These are phyloP conservation scores for Cokeromyces recurvatus DNA, from an alignment of 371 early-diverging fungal species.

Conservation along the genomic window DNA sequence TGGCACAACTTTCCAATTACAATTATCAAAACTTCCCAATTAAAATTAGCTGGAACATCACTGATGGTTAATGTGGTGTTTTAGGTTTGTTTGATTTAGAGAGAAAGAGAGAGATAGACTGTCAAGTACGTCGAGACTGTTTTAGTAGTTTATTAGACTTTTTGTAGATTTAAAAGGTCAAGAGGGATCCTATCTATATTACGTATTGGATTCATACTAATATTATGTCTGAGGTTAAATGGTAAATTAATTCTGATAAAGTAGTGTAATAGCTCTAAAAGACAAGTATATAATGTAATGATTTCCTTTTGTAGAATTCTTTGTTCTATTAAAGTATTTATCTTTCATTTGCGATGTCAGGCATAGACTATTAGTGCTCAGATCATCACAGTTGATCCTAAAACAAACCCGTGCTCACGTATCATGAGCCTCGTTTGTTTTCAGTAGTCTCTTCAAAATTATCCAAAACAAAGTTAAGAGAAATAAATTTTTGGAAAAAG, in stretches of 20 bases:
- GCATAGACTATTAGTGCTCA: conserved; percentile 1
- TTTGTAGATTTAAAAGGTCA: neutral
- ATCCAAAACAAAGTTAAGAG: conserved; percentile 8
- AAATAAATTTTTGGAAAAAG: conserved; percentile 12
- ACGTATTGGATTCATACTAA: neutral
- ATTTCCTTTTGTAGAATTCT: neutral
- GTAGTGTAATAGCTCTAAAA: neutral
- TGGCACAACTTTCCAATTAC: too few species aligned
- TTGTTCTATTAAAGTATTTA: neutral
- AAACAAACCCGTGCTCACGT: too few species aligned
- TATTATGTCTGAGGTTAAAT: neutral
- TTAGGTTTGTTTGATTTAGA: too few species aligned
- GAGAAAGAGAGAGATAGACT: too few species aligned
- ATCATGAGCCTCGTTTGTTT: too few species aligned
- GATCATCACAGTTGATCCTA: too few species aligned
- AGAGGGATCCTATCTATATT: neutral
- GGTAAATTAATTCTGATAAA: neutral
- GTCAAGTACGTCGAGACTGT: conserved; percentile 3
- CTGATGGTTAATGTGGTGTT: too few species aligned
- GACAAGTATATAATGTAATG: neutral
- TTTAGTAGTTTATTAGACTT: neutral
- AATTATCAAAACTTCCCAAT: too few species aligned
- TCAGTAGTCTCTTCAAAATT: too few species aligned
- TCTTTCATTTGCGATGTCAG: too few species aligned
- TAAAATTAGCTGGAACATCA: too few species aligned